phyloP scores from a whole-genome alignment of 2,329 filamentous ascomycete genomes.

The Calonectria pseudoreteaudii region DNA sequence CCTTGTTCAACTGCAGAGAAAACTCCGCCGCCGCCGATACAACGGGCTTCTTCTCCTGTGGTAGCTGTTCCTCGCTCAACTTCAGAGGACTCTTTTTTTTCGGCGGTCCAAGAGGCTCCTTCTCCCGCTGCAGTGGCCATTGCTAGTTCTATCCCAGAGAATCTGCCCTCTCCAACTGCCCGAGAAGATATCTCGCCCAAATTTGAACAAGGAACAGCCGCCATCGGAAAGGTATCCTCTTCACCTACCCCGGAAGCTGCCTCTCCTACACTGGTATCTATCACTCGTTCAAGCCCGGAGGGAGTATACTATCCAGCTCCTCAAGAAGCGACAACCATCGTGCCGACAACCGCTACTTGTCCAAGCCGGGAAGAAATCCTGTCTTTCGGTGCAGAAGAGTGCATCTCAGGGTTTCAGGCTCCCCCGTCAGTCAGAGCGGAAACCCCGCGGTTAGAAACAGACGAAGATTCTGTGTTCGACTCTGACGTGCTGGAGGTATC shows the following conservation, averaged over 20 bases:
- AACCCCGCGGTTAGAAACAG: background rate
- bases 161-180: too few relatives aligned
- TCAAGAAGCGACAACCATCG: background rate
- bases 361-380: background rate
- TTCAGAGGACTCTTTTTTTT: too few relatives aligned
- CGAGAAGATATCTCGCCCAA: too few relatives aligned
- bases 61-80: background rate
- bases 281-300: background rate
- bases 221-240: too few relatives aligned
- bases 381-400: background rate
- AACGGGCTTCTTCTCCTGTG: background rate
- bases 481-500: background rate
- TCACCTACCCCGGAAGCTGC: too few relatives aligned
- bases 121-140: background rate
- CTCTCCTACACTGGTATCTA: background rate
- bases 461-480: background rate
- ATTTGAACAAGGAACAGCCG: too few relatives aligned
- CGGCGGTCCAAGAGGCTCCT: background rate
- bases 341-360: background rate
- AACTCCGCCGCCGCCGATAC: too few relatives aligned
- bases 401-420: background rate
- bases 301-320: background rate
- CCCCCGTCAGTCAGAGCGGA: background rate
- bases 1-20: background rate
- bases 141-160: background rate